These are phyloP conservation scores for Phlegmacium glaucopus DNA, from an alignment of 768 basidiomycete genomes.

Conservation along the genomic window DNA sequence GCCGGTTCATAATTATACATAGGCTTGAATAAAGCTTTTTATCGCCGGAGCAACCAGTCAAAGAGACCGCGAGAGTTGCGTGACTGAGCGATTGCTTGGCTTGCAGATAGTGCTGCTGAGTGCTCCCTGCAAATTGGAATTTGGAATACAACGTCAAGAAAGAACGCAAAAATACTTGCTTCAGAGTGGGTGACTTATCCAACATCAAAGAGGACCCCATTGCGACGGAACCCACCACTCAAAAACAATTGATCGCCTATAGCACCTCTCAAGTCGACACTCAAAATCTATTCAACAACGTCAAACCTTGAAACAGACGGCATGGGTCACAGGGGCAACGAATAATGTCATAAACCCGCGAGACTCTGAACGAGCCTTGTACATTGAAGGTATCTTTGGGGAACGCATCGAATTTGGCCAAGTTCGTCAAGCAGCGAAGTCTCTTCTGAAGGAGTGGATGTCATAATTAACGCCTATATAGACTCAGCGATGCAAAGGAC, in stretches of 20 bases:
- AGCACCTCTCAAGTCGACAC: constrained; percentile 87
- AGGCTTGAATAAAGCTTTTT: constrained; percentile 47
- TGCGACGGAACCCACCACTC: constrained; percentile 72
- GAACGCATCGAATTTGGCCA: constrained; percentile 82
- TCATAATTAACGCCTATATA: neutral
- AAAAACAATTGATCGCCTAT: constrained; percentile 91
- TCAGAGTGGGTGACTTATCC: constrained; percentile 74
- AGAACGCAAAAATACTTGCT: constrained; percentile 33
- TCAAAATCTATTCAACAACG: constrained; percentile 53
- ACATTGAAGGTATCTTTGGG: constrained; percentile 80
- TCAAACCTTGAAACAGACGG: neutral
- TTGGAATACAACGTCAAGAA: neutral
- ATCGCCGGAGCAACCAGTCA: constrained; percentile 46
- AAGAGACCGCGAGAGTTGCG: constrained; percentile 74
- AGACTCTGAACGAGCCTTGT: no score
- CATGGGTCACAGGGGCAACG: constrained; percentile 51
- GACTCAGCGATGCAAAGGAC: no score
- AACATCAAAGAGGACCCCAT: constrained; percentile 82
- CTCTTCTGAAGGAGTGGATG: constrained; percentile 11
- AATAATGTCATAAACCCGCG: constrained; percentile 83
- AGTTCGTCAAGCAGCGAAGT: constrained; percentile 50
- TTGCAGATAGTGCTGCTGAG: constrained; percentile 60
- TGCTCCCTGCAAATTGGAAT: constrained; percentile 46
- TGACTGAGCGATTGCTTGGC: constrained; percentile 69
- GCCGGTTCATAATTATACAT: no score